Percentiles rank a stretch among this genome's conserved stretches.
Conservation (phyloP, 805 yeast genomes). For the Saccharomycopsis microspora region DNA sequence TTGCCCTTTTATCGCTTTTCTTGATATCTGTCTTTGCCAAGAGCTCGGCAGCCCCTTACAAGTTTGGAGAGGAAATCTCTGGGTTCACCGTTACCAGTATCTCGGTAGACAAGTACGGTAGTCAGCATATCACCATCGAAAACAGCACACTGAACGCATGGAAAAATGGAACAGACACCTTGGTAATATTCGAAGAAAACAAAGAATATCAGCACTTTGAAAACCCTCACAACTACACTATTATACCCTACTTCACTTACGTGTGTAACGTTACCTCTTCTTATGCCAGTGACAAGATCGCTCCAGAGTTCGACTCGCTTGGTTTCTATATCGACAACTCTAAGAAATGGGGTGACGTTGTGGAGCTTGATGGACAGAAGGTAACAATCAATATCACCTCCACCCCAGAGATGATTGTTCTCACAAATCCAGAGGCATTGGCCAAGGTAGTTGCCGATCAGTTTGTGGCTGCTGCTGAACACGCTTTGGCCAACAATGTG, state of each 20-base stretch:
- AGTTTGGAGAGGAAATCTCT: neutral
- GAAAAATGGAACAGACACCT: neutral
- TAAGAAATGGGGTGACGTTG: conserved; percentile 1
- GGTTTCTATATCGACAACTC: conserved; percentile 7
- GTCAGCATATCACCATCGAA: conserved; percentile 6
- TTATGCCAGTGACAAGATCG: neutral
- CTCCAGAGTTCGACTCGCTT: conserved; percentile 2
- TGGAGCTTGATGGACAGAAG: conserved; percentile 6
- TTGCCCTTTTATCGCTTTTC: neutral
- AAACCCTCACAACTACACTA: conserved; percentile 12
- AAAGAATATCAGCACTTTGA: conserved; percentile 6
- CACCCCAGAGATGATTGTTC: conserved; percentile 6
- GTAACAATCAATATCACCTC: conserved; percentile 9
- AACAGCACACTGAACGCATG: conserved; percentile 1
- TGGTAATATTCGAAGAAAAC: conserved; percentile 7
- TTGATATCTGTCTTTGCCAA: neutral
- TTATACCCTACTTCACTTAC: conserved; percentile 15
- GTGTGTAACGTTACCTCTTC: conserved; percentile 12
- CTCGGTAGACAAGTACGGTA: conserved; percentile 7
- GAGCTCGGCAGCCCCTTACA: conserved; percentile 1
- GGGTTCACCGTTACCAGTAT: conserved; percentile 7
- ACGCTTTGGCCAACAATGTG: conserved; percentile 9
- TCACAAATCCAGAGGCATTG: conserved; percentile 2
- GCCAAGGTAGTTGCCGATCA: conserved; percentile 2
- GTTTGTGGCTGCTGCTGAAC: conserved; percentile 9